phyloP scores from a whole-genome alignment of 2,329 filamentous ascomycete genomes.

The Neodidymelliopsis sp. region DNA sequence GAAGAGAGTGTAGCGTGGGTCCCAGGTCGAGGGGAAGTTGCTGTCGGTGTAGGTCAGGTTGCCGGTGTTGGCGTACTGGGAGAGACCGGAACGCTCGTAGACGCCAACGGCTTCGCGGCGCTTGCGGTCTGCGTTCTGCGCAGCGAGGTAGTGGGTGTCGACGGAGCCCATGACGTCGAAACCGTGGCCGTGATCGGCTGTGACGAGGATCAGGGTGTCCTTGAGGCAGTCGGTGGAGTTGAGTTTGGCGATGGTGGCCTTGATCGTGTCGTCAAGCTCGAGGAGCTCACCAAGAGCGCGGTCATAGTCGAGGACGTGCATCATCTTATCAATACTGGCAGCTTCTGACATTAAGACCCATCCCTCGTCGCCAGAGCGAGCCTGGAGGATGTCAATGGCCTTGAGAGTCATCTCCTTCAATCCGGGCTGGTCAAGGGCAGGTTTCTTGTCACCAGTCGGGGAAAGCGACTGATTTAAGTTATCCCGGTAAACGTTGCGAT shows the following conservation, averaged over 20 bases:
- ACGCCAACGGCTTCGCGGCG: conserved; percentile 79
- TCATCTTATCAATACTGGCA: conserved; percentile 87
- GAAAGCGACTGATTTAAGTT: conserved; percentile 75
- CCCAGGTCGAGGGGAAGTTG: conserved; percentile 85
- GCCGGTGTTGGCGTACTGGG: conserved; percentile 74
- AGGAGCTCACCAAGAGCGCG: conserved; percentile 84
- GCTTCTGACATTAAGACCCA: conserved; percentile 91
- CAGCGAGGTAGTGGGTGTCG: conserved; percentile 78
- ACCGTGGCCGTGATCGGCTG: conserved; percentile 88
- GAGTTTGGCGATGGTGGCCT: conserved; percentile 76
- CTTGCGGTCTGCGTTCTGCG: conserved; percentile 69
- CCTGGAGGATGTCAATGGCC: conserved; percentile 79
- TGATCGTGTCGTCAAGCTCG: conserved; percentile 84
- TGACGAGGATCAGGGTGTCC: conserved; percentile 80
- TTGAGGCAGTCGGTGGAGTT: conserved; percentile 70
- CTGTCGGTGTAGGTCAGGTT: conserved; percentile 72
- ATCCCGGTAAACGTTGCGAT: conserved; percentile 78
- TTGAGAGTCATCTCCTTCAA: conserved; percentile 91
- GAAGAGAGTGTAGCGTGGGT: conserved; percentile 82
- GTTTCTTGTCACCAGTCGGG: conserved; percentile 68
- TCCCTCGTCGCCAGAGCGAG: conserved; percentile 69
- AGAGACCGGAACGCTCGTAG: conserved; percentile 76
- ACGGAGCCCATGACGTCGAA: conserved; percentile 86
- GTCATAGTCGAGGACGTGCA: conserved; percentile 86
- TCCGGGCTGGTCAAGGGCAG: conserved; percentile 78